A percentile compares a stretch with the other conserved stretches of the same genome.
These are phyloP conservation scores for Sporisorium scitamineum DNA, from an alignment of 1,284 basidiomycete species.

Conservation along the genomic window DNA sequence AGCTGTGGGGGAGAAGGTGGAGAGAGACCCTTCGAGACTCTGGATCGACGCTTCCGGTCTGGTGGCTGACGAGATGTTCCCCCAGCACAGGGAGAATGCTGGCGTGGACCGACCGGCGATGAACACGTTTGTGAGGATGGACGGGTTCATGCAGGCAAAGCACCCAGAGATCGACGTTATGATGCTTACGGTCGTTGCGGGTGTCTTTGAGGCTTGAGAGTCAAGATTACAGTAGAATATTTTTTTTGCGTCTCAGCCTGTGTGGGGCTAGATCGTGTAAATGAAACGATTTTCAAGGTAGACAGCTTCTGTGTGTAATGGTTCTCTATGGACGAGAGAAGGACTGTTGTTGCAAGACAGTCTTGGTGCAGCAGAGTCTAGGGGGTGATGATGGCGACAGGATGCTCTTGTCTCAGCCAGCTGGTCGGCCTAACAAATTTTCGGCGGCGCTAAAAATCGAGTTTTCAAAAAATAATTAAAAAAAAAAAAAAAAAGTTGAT, in stretches of 20 bases:
- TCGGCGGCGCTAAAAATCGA: constrained; percentile 6
- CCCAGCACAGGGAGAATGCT: constrained; percentile 47
- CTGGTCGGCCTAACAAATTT: constrained; percentile 24
- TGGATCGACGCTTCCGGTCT: constrained; percentile 57
- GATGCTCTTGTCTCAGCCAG: constrained; percentile 31
- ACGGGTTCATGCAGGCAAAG: constrained; percentile 44
- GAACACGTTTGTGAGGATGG: constrained; percentile 56
- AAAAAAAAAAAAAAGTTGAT: neutral
- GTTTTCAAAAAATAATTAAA: neutral
- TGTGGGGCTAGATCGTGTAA: neutral
- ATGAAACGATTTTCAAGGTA: neutral
- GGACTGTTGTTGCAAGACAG: no score
- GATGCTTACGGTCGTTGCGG: constrained; percentile 63
- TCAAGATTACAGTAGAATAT: neutral
- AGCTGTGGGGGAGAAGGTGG: neutral
- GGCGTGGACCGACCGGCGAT: constrained; percentile 38
- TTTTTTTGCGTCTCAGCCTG: neutral
- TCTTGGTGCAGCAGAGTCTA: neutral
- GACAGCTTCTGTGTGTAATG: neutral
- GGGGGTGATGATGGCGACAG: constrained; percentile 58
- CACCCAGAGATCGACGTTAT: constrained; percentile 68
- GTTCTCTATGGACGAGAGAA: no score
- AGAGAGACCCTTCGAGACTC: constrained; percentile 48
- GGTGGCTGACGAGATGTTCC: constrained; percentile 60
- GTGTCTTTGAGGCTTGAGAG: constrained; percentile 50